Base-by-base conservation (phyloP, 106 monocot genomes). In the Agapanthus africanus region DNA sequence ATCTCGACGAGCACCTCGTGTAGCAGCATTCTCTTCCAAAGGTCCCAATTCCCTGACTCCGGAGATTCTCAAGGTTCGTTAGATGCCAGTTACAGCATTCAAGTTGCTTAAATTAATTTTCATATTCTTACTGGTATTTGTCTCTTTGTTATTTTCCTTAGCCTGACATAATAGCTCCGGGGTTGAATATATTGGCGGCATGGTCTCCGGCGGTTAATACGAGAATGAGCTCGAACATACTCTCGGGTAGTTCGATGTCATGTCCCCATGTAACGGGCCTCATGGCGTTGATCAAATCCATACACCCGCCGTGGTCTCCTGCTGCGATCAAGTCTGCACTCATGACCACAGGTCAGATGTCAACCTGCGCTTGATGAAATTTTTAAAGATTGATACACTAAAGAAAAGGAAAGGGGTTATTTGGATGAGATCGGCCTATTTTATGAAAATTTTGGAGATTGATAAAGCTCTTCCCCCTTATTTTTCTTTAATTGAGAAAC, bases 231-330 rank as follows among this genome's bases (percentile, higher is more conserved):
- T 88, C 40, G 56, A 97, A 97, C 71, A 82, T 97, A 41, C 40
- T 86, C 33, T 97, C 95, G 28, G 95, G 95, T 37, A 97, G 91
- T 71, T 97, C 95, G 37, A 97, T 97, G 95, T 74, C 95, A 2
- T 97, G 91, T 69, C 95, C 95, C 23, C 95, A 97, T 80, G 84
- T 89, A 34, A 84, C 95, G 33, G 91, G 88, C n/a, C 74, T 92
- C 10, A 82, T 74, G 0, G 89, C 89, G 21, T 70, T 91, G 75
- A 71, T 97, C 42, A 97, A 92, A 78, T 74, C 88, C 37, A 81
- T 76, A 3, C 56, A 91, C 69, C 95, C 91, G 4, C 65, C 76
- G 6, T 97, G 95, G 95, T 88, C 88, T 73, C 95, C 95, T 42
- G 75, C 95, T 34, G 91, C 88, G 18, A 89, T 97, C 32, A 97